Percentiles rank a stretch among this genome's conserved stretches.
Evolutionary conservation across 169 alveolate species (phyloP).

Genomic region (Amoebophrya sp.): DNA sequence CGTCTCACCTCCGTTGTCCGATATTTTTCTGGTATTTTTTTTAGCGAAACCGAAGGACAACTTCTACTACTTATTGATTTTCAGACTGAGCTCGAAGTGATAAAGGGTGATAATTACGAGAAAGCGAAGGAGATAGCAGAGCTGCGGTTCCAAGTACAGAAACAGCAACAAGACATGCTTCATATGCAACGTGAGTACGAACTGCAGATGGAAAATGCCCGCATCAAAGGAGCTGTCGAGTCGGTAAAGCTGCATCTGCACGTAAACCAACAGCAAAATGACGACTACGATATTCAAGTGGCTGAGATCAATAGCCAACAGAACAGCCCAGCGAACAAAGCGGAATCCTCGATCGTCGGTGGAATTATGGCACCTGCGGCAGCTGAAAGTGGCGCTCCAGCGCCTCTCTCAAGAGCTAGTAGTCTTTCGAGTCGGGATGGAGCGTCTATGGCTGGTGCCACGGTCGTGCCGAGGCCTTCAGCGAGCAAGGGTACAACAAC

Average conservation of each 20-base stretch:
- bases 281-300: neutral
- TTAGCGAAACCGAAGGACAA: neutral
- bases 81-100: neutral
- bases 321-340: no score
- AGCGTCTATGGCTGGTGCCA: no score
- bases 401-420: no score
- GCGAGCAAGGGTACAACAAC: no score
- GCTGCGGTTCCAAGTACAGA: neutral
- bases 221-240: neutral
- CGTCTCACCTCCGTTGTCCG: no score
- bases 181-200: neutral
- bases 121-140: neutral
- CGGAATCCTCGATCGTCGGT: no score
- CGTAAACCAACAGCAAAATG: neutral
- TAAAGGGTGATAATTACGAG: neutral
- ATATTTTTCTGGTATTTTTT: no score
- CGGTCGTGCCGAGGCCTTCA: no score
- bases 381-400: no score
- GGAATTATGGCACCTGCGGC: no score
- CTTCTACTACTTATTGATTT: neutral
- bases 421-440: no score
- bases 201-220: neutral
- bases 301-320: no score
- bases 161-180: neutral
- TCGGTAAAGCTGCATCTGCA: neutral